Conservation (phyloP, 208 protist species). For the Trypanosoma congolense region DNA sequence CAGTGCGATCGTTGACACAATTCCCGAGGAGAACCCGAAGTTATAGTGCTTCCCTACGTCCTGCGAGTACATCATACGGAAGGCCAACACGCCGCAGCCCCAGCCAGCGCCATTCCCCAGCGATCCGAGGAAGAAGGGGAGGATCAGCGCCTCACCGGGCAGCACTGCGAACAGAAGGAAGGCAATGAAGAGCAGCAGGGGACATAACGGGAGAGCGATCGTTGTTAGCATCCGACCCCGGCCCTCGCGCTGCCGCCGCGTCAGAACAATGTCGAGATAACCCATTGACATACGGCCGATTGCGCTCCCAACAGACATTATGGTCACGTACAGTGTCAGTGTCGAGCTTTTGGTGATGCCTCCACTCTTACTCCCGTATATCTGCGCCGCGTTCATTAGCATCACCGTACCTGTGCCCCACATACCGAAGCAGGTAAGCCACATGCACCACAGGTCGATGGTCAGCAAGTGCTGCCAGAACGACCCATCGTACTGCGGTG, state of each 20-base stretch:
- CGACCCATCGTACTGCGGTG: conserved; percentile 12
- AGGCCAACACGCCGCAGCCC: conserved; percentile 35
- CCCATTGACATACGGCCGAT: conserved; percentile 49
- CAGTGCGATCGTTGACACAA: conserved; percentile 53
- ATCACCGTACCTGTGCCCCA: conserved; percentile 67
- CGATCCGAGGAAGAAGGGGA: conserved; percentile 46
- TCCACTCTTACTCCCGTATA: conserved; percentile 62
- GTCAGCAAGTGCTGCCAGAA: conserved; percentile 37
- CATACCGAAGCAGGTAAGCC: conserved; percentile 44
- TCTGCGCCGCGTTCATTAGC: conserved; percentile 63
- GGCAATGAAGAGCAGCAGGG: conserved; percentile 31
- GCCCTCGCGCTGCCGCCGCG: conserved; percentile 14
- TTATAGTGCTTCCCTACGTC: conserved; percentile 72
- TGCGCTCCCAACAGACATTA: conserved; percentile 61
- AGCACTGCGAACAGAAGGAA: conserved; percentile 33
- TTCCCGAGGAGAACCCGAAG: conserved; percentile 40
- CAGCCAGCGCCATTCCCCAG: conserved; percentile 54
- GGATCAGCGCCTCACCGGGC: conserved; percentile 30
- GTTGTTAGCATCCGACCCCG: background rate
- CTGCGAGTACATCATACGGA: conserved; percentile 44
- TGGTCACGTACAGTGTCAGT: conserved; percentile 37
- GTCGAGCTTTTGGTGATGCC: conserved; percentile 28
- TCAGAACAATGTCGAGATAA: conserved; percentile 45
- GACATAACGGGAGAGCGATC: conserved; percentile 29
- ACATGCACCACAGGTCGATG: conserved; percentile 51